Conservation (phyloP, 176 grass and related monocot genomes). For the Eremochloa ophiuroides region DNA sequence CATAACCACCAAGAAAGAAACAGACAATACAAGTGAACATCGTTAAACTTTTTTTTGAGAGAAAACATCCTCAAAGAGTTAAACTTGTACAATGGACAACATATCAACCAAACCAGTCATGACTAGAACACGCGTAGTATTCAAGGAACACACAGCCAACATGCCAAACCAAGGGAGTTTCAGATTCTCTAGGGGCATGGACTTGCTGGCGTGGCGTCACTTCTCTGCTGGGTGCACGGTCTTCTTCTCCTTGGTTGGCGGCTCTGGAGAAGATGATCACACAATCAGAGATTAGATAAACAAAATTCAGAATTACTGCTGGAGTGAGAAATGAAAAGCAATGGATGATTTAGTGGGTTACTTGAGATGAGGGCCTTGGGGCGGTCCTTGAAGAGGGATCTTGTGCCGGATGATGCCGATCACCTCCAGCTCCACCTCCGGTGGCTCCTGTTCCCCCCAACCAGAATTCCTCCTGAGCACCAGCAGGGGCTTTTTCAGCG, state of each 20-base stretch:
- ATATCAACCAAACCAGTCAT: background rate
- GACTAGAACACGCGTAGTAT: background rate
- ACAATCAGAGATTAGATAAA: background rate
- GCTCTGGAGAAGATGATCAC: constrained; percentile 1
- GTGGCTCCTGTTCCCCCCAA: too few relatives aligned
- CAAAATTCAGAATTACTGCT: background rate
- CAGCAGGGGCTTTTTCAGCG: constrained; percentile 76
- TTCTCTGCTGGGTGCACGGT: background rate
- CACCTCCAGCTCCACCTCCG: constrained; percentile 56
- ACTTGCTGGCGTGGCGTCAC: background rate
- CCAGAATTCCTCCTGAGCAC: too few relatives aligned
- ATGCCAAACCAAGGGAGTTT: background rate
- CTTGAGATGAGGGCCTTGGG: constrained; percentile 83
- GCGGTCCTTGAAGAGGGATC: constrained; percentile 85
- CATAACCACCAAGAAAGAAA: background rate
- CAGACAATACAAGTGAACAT: background rate
- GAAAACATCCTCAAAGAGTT: too few relatives aligned
- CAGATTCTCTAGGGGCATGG: background rate
- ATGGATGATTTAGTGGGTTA: too few relatives aligned
- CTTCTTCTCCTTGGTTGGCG: constrained; percentile 42
- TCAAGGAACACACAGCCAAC: background rate
- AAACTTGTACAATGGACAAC: background rate
- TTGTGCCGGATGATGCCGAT: constrained; percentile 82
- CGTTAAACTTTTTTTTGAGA: background rate
- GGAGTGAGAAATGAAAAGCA: background rate